Base-by-base conservation (phyloP, 202 grass and related monocot genomes). In the Schoenoplectus triqueter region DNA sequence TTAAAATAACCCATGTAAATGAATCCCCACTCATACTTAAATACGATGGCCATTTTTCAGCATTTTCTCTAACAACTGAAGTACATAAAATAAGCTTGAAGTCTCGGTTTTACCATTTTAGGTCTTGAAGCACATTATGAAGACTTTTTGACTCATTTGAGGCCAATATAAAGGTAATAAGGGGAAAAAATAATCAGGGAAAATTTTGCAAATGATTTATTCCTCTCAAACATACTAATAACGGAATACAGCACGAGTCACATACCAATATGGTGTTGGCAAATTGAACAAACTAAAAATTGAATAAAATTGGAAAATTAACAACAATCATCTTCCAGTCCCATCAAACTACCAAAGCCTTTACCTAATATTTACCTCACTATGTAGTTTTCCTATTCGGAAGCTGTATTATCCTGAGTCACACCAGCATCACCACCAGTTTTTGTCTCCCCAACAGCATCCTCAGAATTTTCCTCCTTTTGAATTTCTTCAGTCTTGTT, bases 401-500 rank as follows among this genome's bases (percentile, higher is more conserved):
- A 87, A 85, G 86, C 78, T 56, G 14, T 82, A 87, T 79, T 84
- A 68, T 42, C 83, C 86, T 89, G 90, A 91, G 89, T 87, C 74
- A 50, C 73, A 47, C 13, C 48, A 65, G 45, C 70, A 75, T 18
- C 52, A 48, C 49, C 44, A 77, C 75, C 69, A 15, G 70, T 46
- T 85, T 85, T 85, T 5, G n/a, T 74, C 22, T 11, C 60, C 51
- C 18, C 78, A 77, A 31, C 77, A 15, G 19, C 76, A 86, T 66
- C 64, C 62, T 89, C 79, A 84, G 87, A 84, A 18, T 81, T 80
- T 14, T 7, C 31, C 73, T 85, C 74, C 18, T 82, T 78, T 64
- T 84, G 41, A 3, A 20, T 82, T 82, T 82, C 56, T 87, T 85
- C 80, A 5, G 80, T 31, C 65, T 66, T 68, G 19, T 57, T 83